These are phyloP conservation scores for Rosa lucieae DNA, from an alignment of 306 rosid species.

Conservation along the genomic window DNA sequence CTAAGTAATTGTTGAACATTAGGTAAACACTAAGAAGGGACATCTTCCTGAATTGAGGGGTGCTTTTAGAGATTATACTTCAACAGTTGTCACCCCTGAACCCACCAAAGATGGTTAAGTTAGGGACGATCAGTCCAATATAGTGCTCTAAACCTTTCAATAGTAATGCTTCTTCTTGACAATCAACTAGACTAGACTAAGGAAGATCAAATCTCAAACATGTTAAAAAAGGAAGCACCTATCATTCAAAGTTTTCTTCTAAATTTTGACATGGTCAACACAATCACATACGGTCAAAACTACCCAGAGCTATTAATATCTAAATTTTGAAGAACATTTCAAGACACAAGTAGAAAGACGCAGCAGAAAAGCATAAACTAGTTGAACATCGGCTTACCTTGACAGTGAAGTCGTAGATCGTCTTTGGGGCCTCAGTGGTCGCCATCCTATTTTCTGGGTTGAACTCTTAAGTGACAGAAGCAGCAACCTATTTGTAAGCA, in stretches of 20 bases:
- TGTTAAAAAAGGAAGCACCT: neutral
- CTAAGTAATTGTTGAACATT: neutral
- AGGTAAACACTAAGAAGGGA: neutral
- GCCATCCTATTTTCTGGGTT: constrained; percentile 10
- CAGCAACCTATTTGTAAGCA: neutral
- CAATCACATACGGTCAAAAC: neutral
- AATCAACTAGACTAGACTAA: neutral
- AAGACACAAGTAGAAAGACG: neutral
- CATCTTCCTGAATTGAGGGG: neutral
- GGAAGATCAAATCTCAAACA: neutral
- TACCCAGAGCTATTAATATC: too few relatives aligned
- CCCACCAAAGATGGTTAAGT: too few relatives aligned
- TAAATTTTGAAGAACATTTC: neutral
- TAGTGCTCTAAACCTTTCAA: neutral
- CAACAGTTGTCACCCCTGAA: neutral
- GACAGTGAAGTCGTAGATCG: constrained; percentile 19
- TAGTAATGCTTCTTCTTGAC: neutral
- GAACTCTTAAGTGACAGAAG: neutral
- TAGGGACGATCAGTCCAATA: too few relatives aligned
- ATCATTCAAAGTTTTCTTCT: neutral
- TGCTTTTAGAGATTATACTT: neutral
- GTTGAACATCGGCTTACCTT: constrained; percentile 16
- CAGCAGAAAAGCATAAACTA: neutral
- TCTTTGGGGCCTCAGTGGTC: neutral
- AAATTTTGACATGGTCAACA: neutral